Base-by-base conservation (phyloP, 306 rosid species). In the Cicer arietinum region DNA sequence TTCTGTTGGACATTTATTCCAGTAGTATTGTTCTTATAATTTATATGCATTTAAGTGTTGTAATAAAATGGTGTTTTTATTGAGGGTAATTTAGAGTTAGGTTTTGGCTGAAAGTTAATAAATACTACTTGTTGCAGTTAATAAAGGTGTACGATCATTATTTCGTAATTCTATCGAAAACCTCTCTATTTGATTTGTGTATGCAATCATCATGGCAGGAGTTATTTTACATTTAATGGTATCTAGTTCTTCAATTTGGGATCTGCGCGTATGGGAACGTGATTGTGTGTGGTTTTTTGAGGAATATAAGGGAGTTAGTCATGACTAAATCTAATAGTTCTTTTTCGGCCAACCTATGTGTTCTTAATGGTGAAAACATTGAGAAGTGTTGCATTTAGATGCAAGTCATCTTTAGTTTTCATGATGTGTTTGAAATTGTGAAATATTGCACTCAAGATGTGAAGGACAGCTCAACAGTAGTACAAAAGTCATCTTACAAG, bases 1-100 rank as follows among this genome's bases (percentile, higher is more conserved):
- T 81, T 69, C 81, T 63, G 47, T 40, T 47, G 70, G 57, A 44
- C 84, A 80, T 6, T 84, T 74, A n/a, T 80, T 52, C 67, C 60
- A 60, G 16, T 62, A 68, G n/a, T 77, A 68, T 71, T 20, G 30
- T 25, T 30, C 35, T 12, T 48, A 7, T n/a, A 47, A 42, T 74
- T 41, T 17, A 17, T 67, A 14, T 44, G 41, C 50, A 25, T 14
- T 22, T 41, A 0, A 17, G 18, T 0, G 6, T 65, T 16, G 5
- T 48, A 42, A n/a, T 12, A 0, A 57, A 18, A 10, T 65, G 60
- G 69, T 10, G 30, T 30, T 57, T 57, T 37, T 25, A 1, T 25
- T 11, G 1, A 57, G n/a, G 35, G 35, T 22, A 7, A 5, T 22
- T 51, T 20, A 51, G 57, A 30, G 35, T 30, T 30, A 30, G 35